phyloP scores from a whole-genome alignment of 2,329 filamentous ascomycete species.

The Fusarium hostae region DNA sequence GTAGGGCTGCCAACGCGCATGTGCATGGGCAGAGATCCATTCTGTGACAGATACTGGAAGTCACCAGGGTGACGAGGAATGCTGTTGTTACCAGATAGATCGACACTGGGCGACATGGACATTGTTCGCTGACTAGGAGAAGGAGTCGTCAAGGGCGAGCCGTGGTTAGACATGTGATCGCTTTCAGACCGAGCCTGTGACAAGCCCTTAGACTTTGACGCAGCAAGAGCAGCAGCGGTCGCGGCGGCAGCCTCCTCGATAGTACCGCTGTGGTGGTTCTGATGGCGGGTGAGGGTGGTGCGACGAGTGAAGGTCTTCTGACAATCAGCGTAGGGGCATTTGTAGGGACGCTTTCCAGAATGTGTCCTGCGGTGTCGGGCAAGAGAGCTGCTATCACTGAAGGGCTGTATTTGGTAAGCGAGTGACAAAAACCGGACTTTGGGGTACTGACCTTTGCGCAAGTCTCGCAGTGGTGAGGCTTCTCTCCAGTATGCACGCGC shows the following conservation, averaged over 20 bases:
- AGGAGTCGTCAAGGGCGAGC: slow-evolving; percentile 80
- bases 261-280: slow-evolving; percentile 95
- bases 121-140: slow-evolving; percentile 83
- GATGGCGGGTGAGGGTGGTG: slow-evolving; percentile 93
- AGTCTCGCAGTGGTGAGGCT: slow-evolving; percentile 96
- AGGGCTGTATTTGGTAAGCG: slow-evolving; percentile 70
- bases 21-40: slow-evolving; percentile 83
- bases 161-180: slow-evolving; percentile 76
- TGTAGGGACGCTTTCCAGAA: slow-evolving; percentile 94
- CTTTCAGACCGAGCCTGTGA: slow-evolving; percentile 72
- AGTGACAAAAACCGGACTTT: too few species aligned
- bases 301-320: slow-evolving; percentile 98
- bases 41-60: slow-evolving; percentile 78
- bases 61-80: slow-evolving; percentile 74
- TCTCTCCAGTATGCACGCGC: slow-evolving; percentile 96
- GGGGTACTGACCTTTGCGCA: slow-evolving; percentile 83
- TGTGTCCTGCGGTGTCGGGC: slow-evolving; percentile 95
- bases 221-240: slow-evolving; percentile 85
- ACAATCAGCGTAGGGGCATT: slow-evolving; percentile 96
- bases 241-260: slow-evolving; percentile 92
- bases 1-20: slow-evolving; percentile 79
- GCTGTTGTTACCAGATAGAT: slow-evolving; percentile 74
- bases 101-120: slow-evolving; percentile 82
- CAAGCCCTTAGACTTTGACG: slow-evolving; percentile 55
- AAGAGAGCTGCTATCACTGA: slow-evolving; percentile 94